Evolutionary conservation across 78 protist species (phyloP), one percentile per base, ranked within the genome.

Genomic region (Bodo saltans): DNA sequence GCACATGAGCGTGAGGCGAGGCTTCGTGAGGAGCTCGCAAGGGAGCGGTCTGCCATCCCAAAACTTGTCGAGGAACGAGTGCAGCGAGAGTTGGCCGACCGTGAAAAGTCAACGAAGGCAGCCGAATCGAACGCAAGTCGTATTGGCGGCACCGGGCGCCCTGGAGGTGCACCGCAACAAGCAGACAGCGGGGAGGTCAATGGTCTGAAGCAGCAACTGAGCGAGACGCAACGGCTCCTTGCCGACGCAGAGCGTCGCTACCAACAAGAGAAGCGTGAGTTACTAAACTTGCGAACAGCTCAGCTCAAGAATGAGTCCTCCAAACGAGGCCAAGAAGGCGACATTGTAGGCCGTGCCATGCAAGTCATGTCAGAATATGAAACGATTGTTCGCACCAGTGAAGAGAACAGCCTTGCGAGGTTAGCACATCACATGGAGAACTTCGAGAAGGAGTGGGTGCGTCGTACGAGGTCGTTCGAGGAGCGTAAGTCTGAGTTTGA

Each of bases 311-410:
- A 4, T 27, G 81, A 76, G 25, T 37, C 81, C 34, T 1, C 67
- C 67, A 76, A 76, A 27, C 12, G 35, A 3, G 81, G 81, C 33
- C 52, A 39, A 27, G 81, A 76, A 40, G 81, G 81, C 25, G 81
- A 76, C 35, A 23, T 76, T 32, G 53, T 76, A 27, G 35, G 35
- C 81, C 67, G 81, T 26, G 81, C 81, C 37, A 76, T 76, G 81
- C 42, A 68, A 17, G 35, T 38, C 52, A 76, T 76, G 42, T 4
- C 81, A 3, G 81, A 76, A 67, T 76, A 76, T 27, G 81, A 76
- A 39, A 38, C 40, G 30, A 38, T 38, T 29, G 81, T 76, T 29
- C 35, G 81, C 41, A 3, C 12, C 41, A 29, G 39, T 3, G 81
- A 76, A 27, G 33, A 68, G 42, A 38, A 76, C 34, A 37, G 8